Percentiles rank a stretch among this genome's conserved stretches.
Conservation (phyloP, 352 stramenopile species). For the Plasmopara muralis region DNA sequence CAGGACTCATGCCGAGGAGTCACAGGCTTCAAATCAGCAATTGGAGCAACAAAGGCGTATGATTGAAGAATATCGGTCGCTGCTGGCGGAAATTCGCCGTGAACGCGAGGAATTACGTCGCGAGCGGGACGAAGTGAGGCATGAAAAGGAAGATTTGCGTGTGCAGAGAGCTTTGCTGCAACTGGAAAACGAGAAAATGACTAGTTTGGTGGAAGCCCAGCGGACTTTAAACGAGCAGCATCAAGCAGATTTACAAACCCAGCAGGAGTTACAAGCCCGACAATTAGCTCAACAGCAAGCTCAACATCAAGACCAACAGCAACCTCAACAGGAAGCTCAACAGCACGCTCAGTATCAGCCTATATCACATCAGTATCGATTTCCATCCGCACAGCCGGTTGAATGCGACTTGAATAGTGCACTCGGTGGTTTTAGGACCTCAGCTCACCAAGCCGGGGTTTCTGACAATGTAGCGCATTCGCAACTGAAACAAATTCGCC, state of each 20-base stretch:
- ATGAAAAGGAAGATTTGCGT: constrained; percentile 68
- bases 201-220: constrained; percentile 51
- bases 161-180: constrained; percentile 57
- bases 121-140: constrained; percentile 58
- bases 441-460: constrained; percentile 5
- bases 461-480: constrained; percentile 13
- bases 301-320: constrained; percentile 5
- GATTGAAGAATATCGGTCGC: constrained; percentile 55
- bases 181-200: constrained; percentile 73
- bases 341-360: constrained; percentile 13
- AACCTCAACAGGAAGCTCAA: not conserved
- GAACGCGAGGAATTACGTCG: constrained; percentile 66
- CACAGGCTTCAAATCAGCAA: constrained; percentile 13
- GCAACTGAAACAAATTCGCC: constrained; percentile 21
- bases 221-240: constrained; percentile 53
- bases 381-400: constrained; percentile 16
- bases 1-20: constrained; percentile 10
- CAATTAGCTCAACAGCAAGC: constrained; percentile 17
- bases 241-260: constrained; percentile 36
- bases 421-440: constrained; percentile 1
- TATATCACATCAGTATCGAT: constrained; percentile 13
- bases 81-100: constrained; percentile 60
- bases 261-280: constrained; percentile 20
- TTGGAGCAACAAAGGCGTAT: constrained; percentile 27
- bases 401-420: constrained; percentile 9